Percentiles rank a stretch among this genome's conserved stretches.
These are phyloP conservation scores for Thuidium tamariscinum DNA, from an alignment of 225 moss, liverwort and hornwort species.

Conservation along the genomic window DNA sequence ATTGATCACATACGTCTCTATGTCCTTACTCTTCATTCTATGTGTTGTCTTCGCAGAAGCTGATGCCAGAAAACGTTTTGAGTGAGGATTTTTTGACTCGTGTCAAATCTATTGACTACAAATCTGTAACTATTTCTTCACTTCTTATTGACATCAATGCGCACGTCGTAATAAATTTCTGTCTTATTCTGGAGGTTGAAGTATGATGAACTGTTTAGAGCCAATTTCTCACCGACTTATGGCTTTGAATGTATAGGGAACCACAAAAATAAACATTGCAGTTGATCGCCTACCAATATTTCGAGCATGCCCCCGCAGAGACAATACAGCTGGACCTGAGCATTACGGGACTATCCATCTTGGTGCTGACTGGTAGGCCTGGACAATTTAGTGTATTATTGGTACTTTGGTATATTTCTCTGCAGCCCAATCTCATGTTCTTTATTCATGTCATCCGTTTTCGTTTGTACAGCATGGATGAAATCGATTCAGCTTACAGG, in stretches of 20 bases:
- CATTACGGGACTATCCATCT: slow-evolving; percentile 90
- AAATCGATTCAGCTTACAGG: slow-evolving; percentile 66
- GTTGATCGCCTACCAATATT: slow-evolving; percentile 65
- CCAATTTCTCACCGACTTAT: not conserved
- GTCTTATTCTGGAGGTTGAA: not conserved
- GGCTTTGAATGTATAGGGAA: slow-evolving; percentile 38
- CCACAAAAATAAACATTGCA: slow-evolving; percentile 86
- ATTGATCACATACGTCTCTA: not conserved
- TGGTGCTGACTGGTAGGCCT: slow-evolving; percentile 63
- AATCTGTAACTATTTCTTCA: slow-evolving; percentile 49
- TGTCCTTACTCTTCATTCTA: not conserved
- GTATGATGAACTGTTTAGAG: not conserved
- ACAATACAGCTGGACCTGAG: slow-evolving; percentile 50
- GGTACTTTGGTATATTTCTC: not conserved
- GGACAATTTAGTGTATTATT: not conserved
- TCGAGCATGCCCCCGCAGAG: slow-evolving; percentile 39
- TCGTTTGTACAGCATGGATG: slow-evolving; percentile 64
- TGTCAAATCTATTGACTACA: slow-evolving; percentile 76
- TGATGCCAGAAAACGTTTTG: slow-evolving; percentile 61
- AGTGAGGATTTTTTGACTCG: slow-evolving; percentile 40
- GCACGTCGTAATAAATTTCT: not conserved
- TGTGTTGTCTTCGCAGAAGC: slow-evolving; percentile 38
- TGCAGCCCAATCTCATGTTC: not conserved
- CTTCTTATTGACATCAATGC: not conserved
- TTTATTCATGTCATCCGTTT: not conserved